Conservation (phyloP, 495 filamentous ascomycete species). For the Penicillium cosmopolitanum region DNA sequence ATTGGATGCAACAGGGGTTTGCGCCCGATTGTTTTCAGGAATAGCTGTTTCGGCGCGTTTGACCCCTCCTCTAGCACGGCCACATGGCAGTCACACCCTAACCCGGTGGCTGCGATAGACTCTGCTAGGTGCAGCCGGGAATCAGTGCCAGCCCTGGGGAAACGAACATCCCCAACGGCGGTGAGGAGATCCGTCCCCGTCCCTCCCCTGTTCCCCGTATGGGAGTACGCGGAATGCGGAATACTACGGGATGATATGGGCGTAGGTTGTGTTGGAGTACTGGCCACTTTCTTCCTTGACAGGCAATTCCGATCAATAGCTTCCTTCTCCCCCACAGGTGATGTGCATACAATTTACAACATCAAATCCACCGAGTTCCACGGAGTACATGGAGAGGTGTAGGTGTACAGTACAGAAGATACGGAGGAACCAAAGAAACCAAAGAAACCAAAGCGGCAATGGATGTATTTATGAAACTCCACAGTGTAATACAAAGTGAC, state of each 20-base stretch:
- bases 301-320: not conserved
- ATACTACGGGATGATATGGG: not conserved
- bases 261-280: not conserved
- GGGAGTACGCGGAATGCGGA: not conserved
- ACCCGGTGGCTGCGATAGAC: slow-evolving; percentile 19
- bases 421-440: not conserved
- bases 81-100: slow-evolving; percentile 8
- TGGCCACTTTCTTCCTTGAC: not conserved
- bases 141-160: slow-evolving; percentile 9
- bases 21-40: slow-evolving; percentile 13
- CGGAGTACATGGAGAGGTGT: not conserved
- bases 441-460: not conserved
- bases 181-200: not conserved
- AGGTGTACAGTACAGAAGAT: not conserved
- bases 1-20: slow-evolving; percentile 7
- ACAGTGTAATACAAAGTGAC: slow-evolving; percentile 14
- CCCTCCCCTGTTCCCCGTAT: no score
- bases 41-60: slow-evolving; percentile 10
- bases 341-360: not conserved
- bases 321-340: not conserved
- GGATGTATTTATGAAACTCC: slow-evolving; percentile 9
- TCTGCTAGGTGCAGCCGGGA: slow-evolving; percentile 21
- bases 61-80: not conserved
- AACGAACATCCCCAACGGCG: slow-evolving; percentile 12
- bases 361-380: not conserved